These are phyloP conservation scores for Friedmanniomyces simplex DNA, from an alignment of 495 filamentous ascomycete genomes.

Conservation along the genomic window DNA sequence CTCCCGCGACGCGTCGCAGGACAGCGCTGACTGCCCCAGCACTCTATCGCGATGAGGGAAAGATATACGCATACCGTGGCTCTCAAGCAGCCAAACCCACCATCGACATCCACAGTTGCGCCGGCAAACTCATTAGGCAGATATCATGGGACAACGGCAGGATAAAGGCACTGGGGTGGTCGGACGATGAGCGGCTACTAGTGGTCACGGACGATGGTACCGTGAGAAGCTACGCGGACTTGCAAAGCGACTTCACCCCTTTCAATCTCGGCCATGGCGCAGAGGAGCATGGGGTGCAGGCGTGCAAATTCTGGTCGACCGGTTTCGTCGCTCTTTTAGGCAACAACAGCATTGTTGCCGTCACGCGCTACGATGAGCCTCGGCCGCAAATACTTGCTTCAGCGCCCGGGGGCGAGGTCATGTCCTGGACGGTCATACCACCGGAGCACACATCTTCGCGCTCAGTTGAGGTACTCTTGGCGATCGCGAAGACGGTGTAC, in stretches of 20 bases:
- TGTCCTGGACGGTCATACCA: conserved; percentile 83
- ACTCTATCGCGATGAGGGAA: conserved; percentile 77
- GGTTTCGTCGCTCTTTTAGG: conserved; percentile 88
- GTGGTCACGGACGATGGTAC: conserved; percentile 83
- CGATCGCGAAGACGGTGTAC: conserved; percentile 74
- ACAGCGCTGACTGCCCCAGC: conserved; percentile 42
- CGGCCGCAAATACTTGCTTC: conserved; percentile 71
- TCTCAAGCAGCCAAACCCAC: conserved; percentile 62
- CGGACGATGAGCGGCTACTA: conserved; percentile 87
- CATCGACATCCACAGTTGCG: conserved; percentile 89
- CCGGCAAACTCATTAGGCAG: conserved; percentile 69
- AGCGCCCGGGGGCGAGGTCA: conserved; percentile 66
- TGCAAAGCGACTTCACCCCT: conserved; percentile 88
- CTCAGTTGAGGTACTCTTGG: conserved; percentile 85
- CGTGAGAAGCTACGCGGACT: conserved; percentile 81
- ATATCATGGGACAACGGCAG: conserved; percentile 87
- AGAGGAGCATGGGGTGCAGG: conserved; percentile 75
- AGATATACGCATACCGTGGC: conserved; percentile 66
- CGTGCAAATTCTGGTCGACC: conserved; percentile 80
- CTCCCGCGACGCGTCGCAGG: background rate
- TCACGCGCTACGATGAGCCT: conserved; percentile 83
- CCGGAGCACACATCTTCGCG: conserved; percentile 86
- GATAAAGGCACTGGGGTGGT: conserved; percentile 89
- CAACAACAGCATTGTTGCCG: conserved; percentile 79
- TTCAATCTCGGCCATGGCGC: conserved; percentile 86